Conservation (phyloP, 1,139 yeast genomes). For the Nakaseomyces delphensis region DNA sequence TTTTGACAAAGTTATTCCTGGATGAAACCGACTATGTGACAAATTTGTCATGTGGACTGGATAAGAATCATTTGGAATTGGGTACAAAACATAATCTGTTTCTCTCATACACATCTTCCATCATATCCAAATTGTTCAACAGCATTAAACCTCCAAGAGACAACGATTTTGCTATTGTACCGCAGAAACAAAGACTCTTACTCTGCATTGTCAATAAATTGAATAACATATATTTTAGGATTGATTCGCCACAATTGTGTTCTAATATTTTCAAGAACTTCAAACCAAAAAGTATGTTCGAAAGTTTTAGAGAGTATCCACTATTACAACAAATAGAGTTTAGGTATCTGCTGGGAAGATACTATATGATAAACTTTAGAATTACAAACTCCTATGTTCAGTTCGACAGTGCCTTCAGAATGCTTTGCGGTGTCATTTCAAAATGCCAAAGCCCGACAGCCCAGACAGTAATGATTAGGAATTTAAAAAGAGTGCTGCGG, state of each 20-base stretch:
- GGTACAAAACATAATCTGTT: constrained; percentile 25
- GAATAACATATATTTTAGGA: constrained; percentile 28
- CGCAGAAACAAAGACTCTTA: constrained; percentile 26
- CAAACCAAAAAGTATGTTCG: constrained; percentile 27
- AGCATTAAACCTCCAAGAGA: constrained; percentile 25
- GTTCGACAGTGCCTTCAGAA: constrained; percentile 21
- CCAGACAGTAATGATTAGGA: constrained; percentile 13
- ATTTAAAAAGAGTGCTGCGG: constrained; percentile 20
- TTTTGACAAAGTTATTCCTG: constrained; percentile 18
- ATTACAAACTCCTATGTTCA: constrained; percentile 29
- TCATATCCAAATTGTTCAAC: constrained; percentile 29
- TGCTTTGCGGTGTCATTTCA: constrained; percentile 12
- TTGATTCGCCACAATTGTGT: constrained; percentile 30
- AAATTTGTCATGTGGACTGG: constrained; percentile 22
- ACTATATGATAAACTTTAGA: constrained; percentile 26
- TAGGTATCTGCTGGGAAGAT: constrained; percentile 28
- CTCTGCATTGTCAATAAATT: constrained; percentile 27
- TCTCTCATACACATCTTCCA: constrained; percentile 25
- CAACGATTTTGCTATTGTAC: constrained; percentile 12
- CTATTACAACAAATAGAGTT: constrained; percentile 27
- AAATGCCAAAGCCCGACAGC: constrained; percentile 5
- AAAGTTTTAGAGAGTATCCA: constrained; percentile 23
- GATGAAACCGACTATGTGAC: constrained; percentile 25
- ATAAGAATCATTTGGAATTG: constrained; percentile 16
- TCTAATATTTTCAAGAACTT: constrained; percentile 31